These are phyloP conservation scores for Diplotaxis tenuifolia DNA, from an alignment of 345 rosid genomes.

Conservation along the genomic window DNA sequence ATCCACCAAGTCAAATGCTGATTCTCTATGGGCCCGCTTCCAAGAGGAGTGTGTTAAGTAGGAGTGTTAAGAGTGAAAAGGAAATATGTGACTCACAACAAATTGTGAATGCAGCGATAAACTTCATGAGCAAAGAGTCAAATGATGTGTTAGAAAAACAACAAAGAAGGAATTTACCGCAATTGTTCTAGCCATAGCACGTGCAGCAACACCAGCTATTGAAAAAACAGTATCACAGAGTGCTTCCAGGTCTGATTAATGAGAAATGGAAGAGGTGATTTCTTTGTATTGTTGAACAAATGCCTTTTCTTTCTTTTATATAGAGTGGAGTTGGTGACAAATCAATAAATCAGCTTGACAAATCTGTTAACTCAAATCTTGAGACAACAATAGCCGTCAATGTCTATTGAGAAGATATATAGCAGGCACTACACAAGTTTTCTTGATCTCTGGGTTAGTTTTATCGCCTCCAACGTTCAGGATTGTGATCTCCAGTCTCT, in stretches of 20 bases:
- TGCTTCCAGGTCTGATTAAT: not conserved
- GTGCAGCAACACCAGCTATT: not conserved
- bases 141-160: not conserved
- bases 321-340: no score
- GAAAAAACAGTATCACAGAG: not conserved
- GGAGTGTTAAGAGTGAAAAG: no score
- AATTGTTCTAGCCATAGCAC: not conserved
- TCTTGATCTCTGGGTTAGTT: constrained; percentile 87
- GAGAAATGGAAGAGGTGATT: not conserved
- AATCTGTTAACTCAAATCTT: no score
- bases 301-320: not conserved
- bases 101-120: no score
- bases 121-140: not conserved
- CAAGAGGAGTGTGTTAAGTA: no score
- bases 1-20: no score
- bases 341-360: no score
- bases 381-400: no score
- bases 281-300: not conserved
- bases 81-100: no score
- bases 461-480: constrained; percentile 46
- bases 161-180: not conserved
- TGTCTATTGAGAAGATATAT: constrained; percentile 55
- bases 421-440: constrained; percentile 73
- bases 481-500: constrained; percentile 72
- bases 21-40: no score